Base-by-base conservation (phyloP, 306 rosid species). In the Cucurbita moschata region DNA sequence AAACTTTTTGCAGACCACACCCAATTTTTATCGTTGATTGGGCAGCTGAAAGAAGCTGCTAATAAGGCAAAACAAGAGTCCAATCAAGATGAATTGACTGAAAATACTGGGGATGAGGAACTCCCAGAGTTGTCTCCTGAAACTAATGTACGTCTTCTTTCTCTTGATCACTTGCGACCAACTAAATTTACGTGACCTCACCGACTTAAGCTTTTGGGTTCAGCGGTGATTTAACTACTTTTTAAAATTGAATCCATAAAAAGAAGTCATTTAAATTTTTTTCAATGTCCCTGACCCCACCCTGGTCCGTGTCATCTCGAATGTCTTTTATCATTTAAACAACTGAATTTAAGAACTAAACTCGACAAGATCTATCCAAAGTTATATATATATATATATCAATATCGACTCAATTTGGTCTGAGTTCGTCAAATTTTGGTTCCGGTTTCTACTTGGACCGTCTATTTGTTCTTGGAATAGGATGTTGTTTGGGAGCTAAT, bases 1-100 rank as follows among this genome's bases (percentile, higher is more conserved):
- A 46, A 51, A 42, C 43, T 62, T 78, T 19, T 64, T 72, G 83
- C 74, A 94, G 99, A 88, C 78, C 78, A 79, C 71, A 76, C 88
- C 59, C 90, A 82, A 60, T 89, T 81, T 71, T 68, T 85, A 56
- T 56, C 72, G 67, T 77, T 85, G 76, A 83, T 91, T 61, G 90
- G 86, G 78, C 85, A 63, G 69, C 85, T 87, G 83, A 81, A 83
- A 78, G 82, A 82, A 87, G 84, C 64, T 67, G 83, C 95, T 78
- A 72, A 75, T 51, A 84, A 83, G 81, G 83, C 67, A 80, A 87
- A 92, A 78, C 77, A 77, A 46, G 87, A 88, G 65, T 53, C 78
- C 8, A 23, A 51, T 66, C 76, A 14, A 76, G 87, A 88, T 30
- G 87, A 81, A 49, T 61, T 83, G 51, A 86, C 51, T 87, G 82